phyloP scores from a whole-genome alignment of 2,329 filamentous ascomycete genomes.

The Rosellinia necatrix region DNA sequence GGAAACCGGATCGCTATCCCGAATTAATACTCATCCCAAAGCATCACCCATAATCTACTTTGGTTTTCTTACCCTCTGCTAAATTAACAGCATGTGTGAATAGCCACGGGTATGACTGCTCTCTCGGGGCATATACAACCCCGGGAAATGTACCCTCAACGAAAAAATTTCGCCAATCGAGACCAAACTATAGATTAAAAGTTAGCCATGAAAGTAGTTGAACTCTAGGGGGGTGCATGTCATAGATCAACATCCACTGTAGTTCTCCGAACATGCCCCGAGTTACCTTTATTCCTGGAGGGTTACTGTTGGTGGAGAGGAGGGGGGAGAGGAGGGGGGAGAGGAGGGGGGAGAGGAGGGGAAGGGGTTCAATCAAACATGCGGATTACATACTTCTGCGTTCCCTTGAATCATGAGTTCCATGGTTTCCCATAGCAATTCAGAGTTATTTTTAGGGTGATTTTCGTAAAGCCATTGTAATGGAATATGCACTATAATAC shows the following conservation, averaged over 20 bases:
- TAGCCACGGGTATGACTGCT: conserved; percentile 39
- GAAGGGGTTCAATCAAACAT: not conserved
- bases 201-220: not conserved
- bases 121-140: conserved; percentile 35
- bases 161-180: conserved; percentile 44
- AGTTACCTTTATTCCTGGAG: not conserved
- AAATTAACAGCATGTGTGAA: conserved; percentile 51
- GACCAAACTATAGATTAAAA: conserved; percentile 31
- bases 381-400: conserved; percentile 43
- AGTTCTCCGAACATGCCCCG: not conserved
- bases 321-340: no score
- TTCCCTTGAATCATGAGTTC: conserved; percentile 52
- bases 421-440: conserved; percentile 47
- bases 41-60: not conserved
- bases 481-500: conserved; percentile 27
- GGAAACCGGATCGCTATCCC: conserved; percentile 46
- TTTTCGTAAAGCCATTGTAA: conserved; percentile 48
- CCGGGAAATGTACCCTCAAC: conserved; percentile 40
- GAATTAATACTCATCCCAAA: not conserved
- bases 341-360: no score
- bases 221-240: not conserved
- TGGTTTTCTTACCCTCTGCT: conserved; percentile 44
- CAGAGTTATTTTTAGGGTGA: conserved; percentile 41
- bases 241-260: not conserved
- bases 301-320: no score